These are phyloP conservation scores for Xylaria digitata DNA, from an alignment of 2,329 filamentous ascomycete genomes.

Conservation along the genomic window DNA sequence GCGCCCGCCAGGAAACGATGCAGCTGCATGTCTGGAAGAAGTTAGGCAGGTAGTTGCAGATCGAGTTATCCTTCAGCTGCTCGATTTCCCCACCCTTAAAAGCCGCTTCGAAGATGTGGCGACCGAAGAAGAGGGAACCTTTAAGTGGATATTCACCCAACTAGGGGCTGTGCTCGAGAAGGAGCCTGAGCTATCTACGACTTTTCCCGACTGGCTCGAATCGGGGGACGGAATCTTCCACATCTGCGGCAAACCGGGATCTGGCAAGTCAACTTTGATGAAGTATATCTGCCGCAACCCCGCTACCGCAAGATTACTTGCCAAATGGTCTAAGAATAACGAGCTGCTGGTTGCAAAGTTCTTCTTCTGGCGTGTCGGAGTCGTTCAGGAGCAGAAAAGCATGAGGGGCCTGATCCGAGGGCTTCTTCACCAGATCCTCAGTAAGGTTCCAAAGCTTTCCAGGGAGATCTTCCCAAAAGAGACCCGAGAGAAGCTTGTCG, in stretches of 20 bases:
- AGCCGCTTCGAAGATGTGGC: constrained; percentile 6
- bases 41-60: background rate
- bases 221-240: constrained; percentile 22
- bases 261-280: constrained; percentile 24
- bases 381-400: constrained; percentile 1
- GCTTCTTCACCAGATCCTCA: constrained; percentile 6
- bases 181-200: constrained; percentile 1
- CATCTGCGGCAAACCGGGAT: constrained; percentile 17
- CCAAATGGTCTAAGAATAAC: background rate
- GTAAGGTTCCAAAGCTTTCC: constrained; percentile 13
- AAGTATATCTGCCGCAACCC: constrained; percentile 16
- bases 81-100: constrained; percentile 1
- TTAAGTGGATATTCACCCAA: constrained; percentile 19
- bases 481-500: background rate
- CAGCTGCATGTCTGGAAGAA: background rate
- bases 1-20: background rate
- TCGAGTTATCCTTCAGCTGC: constrained; percentile 12
- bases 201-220: constrained; percentile 18
- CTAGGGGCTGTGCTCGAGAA: background rate
- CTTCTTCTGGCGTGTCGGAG: constrained; percentile 20
- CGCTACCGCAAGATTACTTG: background rate
- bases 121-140: constrained; percentile 14
- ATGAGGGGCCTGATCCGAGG: constrained; percentile 13
- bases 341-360: constrained; percentile 13
- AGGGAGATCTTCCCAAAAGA: background rate